Evolutionary conservation across 2,329 filamentous ascomycete genomes (phyloP).

Genomic region (Plenodomus tracheiphilus): DNA sequence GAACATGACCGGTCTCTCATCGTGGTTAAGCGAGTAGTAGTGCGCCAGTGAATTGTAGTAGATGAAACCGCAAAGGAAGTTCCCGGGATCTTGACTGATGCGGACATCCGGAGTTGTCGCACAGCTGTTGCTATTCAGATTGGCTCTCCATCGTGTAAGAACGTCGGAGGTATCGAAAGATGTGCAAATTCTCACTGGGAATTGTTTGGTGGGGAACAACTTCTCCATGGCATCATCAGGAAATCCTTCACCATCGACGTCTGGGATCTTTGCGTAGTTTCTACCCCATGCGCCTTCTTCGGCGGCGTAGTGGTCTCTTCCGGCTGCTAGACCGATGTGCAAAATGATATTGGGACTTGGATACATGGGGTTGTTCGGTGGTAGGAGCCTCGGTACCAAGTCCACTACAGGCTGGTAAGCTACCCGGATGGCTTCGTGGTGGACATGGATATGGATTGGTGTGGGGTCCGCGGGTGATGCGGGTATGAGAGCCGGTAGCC

Average conservation of each 20-base stretch:
- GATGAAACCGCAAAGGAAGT: conserved; percentile 44
- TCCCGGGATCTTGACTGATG: conserved; percentile 36
- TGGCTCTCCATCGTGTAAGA: conserved; percentile 32
- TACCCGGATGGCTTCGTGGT: conserved; percentile 41
- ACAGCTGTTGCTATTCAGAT: conserved; percentile 11
- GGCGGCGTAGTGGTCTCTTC: conserved; percentile 40
- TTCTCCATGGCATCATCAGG: conserved; percentile 17
- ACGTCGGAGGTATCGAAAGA: conserved; percentile 38
- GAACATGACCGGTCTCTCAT: conserved; percentile 37
- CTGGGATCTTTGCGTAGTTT: conserved; percentile 36
- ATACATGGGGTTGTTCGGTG: conserved; percentile 18
- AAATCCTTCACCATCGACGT: conserved; percentile 39
- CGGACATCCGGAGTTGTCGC: conserved; percentile 30
- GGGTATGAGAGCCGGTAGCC: conserved; percentile 40
- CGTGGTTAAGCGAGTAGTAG: conserved; percentile 23
- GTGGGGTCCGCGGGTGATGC: conserved; percentile 24
- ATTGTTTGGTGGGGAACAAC: conserved; percentile 19
- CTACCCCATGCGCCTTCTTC: conserved; percentile 34
- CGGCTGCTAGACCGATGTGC: conserved; percentile 45
- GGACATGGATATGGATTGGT: conserved; percentile 41
- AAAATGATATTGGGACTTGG: conserved; percentile 38
- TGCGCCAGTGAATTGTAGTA: conserved; percentile 42
- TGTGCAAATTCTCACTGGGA: conserved; percentile 31
- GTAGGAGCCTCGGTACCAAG: conserved; percentile 33
- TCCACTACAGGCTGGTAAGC: conserved; percentile 36